Percentiles rank a stretch among this genome's conserved stretches.
These are phyloP conservation scores for Aspergillus fructus DNA, from an alignment of 2,329 filamentous ascomycete genomes.

Conservation along the genomic window DNA sequence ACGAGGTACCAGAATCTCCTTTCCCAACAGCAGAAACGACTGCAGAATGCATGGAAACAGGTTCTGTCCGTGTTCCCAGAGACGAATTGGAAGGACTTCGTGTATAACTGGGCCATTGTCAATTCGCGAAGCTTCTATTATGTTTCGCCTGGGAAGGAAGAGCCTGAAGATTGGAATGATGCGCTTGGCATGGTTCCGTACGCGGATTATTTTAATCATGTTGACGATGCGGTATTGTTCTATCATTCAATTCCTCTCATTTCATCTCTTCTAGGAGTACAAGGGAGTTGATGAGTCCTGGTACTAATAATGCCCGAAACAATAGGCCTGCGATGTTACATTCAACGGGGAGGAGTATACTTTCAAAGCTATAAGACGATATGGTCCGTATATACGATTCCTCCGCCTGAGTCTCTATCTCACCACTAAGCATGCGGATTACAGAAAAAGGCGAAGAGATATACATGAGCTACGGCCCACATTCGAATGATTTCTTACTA, in stretches of 20 bases:
- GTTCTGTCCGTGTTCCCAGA: conserved; percentile 43
- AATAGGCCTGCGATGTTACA: conserved; percentile 27
- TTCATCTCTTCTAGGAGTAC: not conserved
- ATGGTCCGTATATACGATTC: conserved; percentile 20
- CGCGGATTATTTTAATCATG: conserved; percentile 45
- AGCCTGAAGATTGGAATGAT: conserved; percentile 37
- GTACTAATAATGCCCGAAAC: not conserved
- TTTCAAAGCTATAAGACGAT: conserved; percentile 24
- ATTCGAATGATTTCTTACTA: conserved; percentile 38
- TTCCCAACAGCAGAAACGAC: conserved; percentile 54
- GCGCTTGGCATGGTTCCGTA: conserved; percentile 42
- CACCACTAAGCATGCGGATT: not conserved
- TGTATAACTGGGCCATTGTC: conserved; percentile 58
- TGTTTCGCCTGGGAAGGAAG: conserved; percentile 39
- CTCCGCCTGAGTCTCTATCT: not conserved
- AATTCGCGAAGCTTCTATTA: conserved; percentile 62
- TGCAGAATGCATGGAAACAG: conserved; percentile 51
- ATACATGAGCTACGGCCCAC: conserved; percentile 40
- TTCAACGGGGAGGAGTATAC: conserved; percentile 28
- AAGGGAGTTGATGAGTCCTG: not conserved
- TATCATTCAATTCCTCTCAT: not conserved
- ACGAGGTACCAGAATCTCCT: conserved; percentile 37
- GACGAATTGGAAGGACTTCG: conserved; percentile 41
- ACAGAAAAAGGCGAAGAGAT: conserved; percentile 38
- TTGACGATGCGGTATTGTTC: conserved; percentile 32